phyloP scores from a whole-genome alignment of 2,329 filamentous ascomycete species.

The Fusarium poae region DNA sequence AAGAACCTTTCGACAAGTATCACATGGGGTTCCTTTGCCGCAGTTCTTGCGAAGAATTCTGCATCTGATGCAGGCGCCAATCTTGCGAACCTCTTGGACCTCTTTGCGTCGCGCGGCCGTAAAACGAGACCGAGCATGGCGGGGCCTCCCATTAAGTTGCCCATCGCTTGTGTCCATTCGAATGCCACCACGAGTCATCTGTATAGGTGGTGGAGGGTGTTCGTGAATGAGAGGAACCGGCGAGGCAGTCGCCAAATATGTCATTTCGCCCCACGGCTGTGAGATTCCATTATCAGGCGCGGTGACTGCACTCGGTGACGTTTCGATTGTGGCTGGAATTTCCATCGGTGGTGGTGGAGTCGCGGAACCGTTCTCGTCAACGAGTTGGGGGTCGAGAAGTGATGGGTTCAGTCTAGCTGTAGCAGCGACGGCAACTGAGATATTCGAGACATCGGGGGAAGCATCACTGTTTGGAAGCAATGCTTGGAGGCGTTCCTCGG shows the following conservation, averaged over 20 bases:
- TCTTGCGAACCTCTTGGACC: constrained; percentile 73
- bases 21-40: constrained; percentile 72
- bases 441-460: constrained; percentile 61
- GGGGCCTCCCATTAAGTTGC: constrained; percentile 61
- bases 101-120: constrained; percentile 70
- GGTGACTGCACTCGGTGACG: constrained; percentile 41
- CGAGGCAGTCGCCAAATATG: constrained; percentile 58
- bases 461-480: constrained; percentile 56
- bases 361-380: constrained; percentile 50
- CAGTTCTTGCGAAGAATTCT: constrained; percentile 76
- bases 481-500: constrained; percentile 65
- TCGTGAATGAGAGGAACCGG: constrained; percentile 52
- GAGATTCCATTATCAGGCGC: constrained; percentile 45
- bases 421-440: constrained; percentile 69
- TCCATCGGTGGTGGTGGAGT: constrained; percentile 50
- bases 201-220: constrained; percentile 51
- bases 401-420: constrained; percentile 67
- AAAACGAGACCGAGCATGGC: constrained; percentile 69
- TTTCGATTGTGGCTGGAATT: constrained; percentile 40
- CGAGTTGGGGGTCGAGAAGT: constrained; percentile 66
- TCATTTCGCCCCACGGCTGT: constrained; percentile 68
- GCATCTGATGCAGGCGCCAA: constrained; percentile 75
- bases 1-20: constrained; percentile 73
- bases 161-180: constrained; percentile 64
- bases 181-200: constrained; percentile 62